A percentile compares a stretch with the other conserved stretches of the same genome.
Conservation (phyloP, 2,329 filamentous ascomycete species). For the Epichloe baconii region DNA sequence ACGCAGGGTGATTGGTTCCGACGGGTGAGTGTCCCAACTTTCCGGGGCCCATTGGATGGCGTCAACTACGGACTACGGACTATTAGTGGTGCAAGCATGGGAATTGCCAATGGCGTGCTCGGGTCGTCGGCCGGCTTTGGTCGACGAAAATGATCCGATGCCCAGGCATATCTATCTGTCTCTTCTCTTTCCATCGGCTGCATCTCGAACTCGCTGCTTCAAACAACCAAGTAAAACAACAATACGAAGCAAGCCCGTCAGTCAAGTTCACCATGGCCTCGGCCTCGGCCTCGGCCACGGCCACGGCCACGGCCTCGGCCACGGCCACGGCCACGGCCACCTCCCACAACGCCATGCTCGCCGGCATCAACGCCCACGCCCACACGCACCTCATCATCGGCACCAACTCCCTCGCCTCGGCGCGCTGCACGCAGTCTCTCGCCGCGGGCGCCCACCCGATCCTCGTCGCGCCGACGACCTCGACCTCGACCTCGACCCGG, state of each 20-base stretch:
- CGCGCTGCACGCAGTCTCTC: conserved; percentile 67
- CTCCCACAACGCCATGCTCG: conserved; percentile 36
- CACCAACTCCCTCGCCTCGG: conserved; percentile 73
- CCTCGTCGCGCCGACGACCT: conserved; percentile 57
- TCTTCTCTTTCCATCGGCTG: no score
- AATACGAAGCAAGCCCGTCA: not conserved
- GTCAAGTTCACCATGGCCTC: not conserved
- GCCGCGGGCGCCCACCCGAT: conserved; percentile 71
- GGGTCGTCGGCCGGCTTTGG: not conserved
- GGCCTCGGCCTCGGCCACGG: conserved; percentile 19
- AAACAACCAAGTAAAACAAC: no score
- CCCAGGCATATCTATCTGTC: no score
- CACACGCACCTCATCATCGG: conserved; percentile 80
- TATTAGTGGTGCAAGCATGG: no score
- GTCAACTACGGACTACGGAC: conserved; percentile 17
- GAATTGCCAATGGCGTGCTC: not conserved
- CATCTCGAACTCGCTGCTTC: no score
- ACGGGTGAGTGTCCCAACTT: no score
- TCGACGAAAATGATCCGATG: no score
- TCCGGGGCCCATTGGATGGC: conserved; percentile 15
- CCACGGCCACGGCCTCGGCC: conserved; percentile 25
- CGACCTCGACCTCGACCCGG: conserved; percentile 40
- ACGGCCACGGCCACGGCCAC: conserved; percentile 21
- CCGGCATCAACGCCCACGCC: conserved; percentile 54
- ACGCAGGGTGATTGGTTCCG: conserved; percentile 9